phyloP scores from a whole-genome alignment of 352 stramenopile species.

The Globisporangium paddicum region DNA sequence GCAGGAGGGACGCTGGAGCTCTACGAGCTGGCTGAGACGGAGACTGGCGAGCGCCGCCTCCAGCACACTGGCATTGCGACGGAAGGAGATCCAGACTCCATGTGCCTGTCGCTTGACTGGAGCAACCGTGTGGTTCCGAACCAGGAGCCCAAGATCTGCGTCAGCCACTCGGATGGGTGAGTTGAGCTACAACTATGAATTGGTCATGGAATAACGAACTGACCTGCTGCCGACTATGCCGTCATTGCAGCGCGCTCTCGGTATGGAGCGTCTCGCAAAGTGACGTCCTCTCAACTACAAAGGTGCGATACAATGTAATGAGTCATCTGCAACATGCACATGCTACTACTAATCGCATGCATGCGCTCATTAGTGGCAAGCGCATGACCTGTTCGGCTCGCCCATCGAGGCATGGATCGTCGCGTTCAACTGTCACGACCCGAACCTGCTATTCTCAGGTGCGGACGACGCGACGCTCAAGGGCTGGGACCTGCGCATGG shows the following conservation, averaged over 20 bases:
- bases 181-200: too few relatives aligned
- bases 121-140: slow-evolving; percentile 56
- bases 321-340: neutral
- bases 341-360: slow-evolving; percentile 10
- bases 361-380: slow-evolving; percentile 47
- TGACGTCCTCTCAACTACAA: slow-evolving; percentile 4
- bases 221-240: neutral
- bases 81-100: slow-evolving; percentile 36
- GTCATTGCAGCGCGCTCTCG: slow-evolving; percentile 1
- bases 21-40: slow-evolving; percentile 29
- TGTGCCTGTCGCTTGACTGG: slow-evolving; percentile 86
- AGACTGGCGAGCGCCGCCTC: slow-evolving; percentile 13
- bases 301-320: neutral
- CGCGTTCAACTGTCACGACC: slow-evolving; percentile 75
- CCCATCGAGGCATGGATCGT: slow-evolving; percentile 83
- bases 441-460: slow-evolving; percentile 74
- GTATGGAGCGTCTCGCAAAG: slow-evolving; percentile 14
- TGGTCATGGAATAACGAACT: too few relatives aligned
- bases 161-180: slow-evolving; percentile 82
- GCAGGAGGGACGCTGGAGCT: slow-evolving; percentile 63
- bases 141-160: slow-evolving; percentile 54
- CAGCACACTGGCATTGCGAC: slow-evolving; percentile 29
- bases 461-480: slow-evolving; percentile 77
- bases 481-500: slow-evolving; percentile 68
- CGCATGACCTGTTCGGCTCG: slow-evolving; percentile 66